These are phyloP conservation scores for Phytophthora uliginosa DNA, from an alignment of 352 stramenopile genomes.

Conservation along the genomic window DNA sequence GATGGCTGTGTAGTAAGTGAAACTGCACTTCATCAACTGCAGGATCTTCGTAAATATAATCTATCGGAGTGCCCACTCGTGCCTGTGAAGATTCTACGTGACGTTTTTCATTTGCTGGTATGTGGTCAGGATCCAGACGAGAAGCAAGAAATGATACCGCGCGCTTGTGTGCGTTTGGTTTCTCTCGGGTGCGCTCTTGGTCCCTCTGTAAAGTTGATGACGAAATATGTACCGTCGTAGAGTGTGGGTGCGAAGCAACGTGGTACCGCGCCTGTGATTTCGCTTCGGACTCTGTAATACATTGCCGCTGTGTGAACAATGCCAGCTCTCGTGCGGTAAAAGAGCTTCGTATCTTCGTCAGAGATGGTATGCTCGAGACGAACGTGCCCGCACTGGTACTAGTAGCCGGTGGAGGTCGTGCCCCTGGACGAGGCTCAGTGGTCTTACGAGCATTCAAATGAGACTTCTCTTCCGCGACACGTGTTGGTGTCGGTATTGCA, in stretches of 20 bases:
- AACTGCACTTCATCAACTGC: slow-evolving; percentile 61
- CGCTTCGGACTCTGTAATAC: background rate
- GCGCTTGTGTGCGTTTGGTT: slow-evolving; percentile 6
- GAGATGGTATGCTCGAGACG: slow-evolving; percentile 31
- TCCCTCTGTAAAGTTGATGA: background rate
- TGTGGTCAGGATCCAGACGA: background rate
- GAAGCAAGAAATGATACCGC: slow-evolving; percentile 3
- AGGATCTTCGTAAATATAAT: slow-evolving; percentile 69
- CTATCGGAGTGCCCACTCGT: slow-evolving; percentile 58
- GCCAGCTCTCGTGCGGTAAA: slow-evolving; percentile 41
- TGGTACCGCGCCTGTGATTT: slow-evolving; percentile 24
- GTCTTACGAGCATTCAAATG: background rate
- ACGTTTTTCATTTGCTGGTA: background rate
- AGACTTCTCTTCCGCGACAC: background rate
- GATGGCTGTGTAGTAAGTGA: slow-evolving; percentile 46
- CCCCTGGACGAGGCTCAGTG: background rate
- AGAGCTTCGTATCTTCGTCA: slow-evolving; percentile 29
- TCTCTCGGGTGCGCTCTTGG: background rate
- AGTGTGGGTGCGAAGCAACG: slow-evolving; percentile 29
- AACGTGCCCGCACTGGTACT: slow-evolving; percentile 15
- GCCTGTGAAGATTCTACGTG: slow-evolving; percentile 39
- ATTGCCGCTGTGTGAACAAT: slow-evolving; percentile 31
- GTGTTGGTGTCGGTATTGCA: background rate
- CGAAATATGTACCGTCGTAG: background rate
- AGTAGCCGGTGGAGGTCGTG: background rate